These are phyloP conservation scores for Scutellaria minor DNA, from an alignment of 257 asterid species.

Conservation along the genomic window DNA sequence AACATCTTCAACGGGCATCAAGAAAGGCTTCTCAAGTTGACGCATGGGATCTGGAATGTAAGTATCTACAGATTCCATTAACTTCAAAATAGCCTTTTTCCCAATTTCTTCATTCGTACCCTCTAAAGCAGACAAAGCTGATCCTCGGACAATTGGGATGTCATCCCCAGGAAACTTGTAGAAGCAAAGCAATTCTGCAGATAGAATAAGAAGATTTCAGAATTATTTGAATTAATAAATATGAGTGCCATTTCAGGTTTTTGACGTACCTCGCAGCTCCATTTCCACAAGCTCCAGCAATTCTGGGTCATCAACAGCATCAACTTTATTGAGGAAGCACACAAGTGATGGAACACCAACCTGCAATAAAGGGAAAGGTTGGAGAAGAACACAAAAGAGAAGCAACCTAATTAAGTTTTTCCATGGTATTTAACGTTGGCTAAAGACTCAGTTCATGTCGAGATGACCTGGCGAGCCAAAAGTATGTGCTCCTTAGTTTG, in stretches of 20 bases:
- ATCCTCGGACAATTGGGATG: constrained; percentile 85
- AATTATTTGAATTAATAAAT: constrained; percentile 26
- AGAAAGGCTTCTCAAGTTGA: constrained; percentile 77
- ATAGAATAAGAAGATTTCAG: constrained; percentile 19
- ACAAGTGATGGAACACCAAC: constrained; percentile 93
- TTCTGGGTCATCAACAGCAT: constrained; percentile 88
- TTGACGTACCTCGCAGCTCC: constrained; percentile 78
- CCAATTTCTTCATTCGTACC: constrained; percentile 86
- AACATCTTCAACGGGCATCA: constrained; percentile 94
- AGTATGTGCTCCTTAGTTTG: constrained; percentile 94
- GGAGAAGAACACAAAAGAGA: constrained; percentile 21
- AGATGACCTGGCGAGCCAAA: constrained; percentile 85
- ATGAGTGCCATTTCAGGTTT: constrained; percentile 11
- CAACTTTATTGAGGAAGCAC: constrained; percentile 85
- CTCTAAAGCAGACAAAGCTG: constrained; percentile 90
- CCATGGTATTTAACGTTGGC: background rate
- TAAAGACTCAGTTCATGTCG: constrained; percentile 24
- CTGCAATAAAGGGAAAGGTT: constrained; percentile 40
- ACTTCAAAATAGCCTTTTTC: constrained; percentile 68
- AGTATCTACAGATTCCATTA: constrained; percentile 91
- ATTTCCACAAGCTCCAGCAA: constrained; percentile 92
- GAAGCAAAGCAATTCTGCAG: constrained; percentile 76
- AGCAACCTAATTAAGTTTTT: constrained; percentile 3
- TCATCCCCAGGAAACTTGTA: constrained; percentile 96
- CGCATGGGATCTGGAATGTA: constrained; percentile 90